Evolutionary conservation across 495 filamentous ascomycete genomes (phyloP).

Genomic region (Paragyromitra xinjiangensis): DNA sequence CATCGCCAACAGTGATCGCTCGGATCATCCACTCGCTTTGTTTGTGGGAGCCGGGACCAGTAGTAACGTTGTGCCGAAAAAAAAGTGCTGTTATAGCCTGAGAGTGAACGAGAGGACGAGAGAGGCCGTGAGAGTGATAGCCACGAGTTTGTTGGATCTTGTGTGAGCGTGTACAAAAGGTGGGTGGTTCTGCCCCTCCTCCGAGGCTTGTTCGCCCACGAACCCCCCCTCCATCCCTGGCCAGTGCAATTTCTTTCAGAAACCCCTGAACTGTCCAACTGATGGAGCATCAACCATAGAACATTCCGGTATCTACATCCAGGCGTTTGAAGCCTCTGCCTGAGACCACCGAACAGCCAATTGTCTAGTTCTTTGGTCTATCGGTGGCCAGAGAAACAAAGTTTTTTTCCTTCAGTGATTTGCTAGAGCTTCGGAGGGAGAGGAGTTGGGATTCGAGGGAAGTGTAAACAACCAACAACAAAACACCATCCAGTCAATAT

Average conservation of each 20-base stretch:
- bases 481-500: constrained; percentile 23
- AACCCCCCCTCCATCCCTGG: background rate
- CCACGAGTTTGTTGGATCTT: constrained; percentile 25
- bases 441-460: background rate
- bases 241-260: constrained; percentile 46
- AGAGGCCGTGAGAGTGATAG: constrained; percentile 18
- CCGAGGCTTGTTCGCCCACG: constrained; percentile 33
- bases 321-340: constrained; percentile 21
- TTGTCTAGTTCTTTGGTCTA: constrained; percentile 25
- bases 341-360: background rate
- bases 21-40: constrained; percentile 44
- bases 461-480: constrained; percentile 28
- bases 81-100: constrained; percentile 6
- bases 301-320: constrained; percentile 26
- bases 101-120: constrained; percentile 15
- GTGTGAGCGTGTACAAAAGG: constrained; percentile 43
- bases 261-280: constrained; percentile 41
- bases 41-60: constrained; percentile 32
- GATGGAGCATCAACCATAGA: constrained; percentile 36
- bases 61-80: constrained; percentile 19
- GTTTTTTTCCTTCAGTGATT: background rate
- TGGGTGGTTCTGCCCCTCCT: constrained; percentile 42
- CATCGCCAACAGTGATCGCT: constrained; percentile 38
- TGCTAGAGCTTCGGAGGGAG: constrained; percentile 11
- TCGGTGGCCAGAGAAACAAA: constrained; percentile 3